Percentiles rank a stretch among this genome's conserved stretches.
These are phyloP conservation scores for Skeletonema grethae DNA, from an alignment of 108 stramenopile species.

Conservation along the genomic window DNA sequence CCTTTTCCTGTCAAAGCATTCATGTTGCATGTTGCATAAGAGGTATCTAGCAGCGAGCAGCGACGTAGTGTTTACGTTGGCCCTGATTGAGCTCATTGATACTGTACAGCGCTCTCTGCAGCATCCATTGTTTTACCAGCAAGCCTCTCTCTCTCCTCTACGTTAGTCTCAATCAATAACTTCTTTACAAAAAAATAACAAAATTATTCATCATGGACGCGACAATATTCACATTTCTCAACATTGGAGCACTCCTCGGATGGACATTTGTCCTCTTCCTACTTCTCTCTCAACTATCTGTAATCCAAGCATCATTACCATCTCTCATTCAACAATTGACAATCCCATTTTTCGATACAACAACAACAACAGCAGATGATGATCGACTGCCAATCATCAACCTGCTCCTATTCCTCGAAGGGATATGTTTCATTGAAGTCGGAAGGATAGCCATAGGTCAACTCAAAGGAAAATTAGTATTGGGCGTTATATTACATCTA, in stretches of 20 bases:
- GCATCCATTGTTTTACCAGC: too few species aligned
- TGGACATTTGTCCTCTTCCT: slow-evolving; percentile 29
- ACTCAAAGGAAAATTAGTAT: slow-evolving; percentile 48
- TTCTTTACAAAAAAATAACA: too few species aligned
- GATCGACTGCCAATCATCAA: slow-evolving; percentile 11
- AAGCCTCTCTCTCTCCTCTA: too few species aligned
- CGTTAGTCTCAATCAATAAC: too few species aligned
- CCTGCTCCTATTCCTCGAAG: slow-evolving; percentile 35
- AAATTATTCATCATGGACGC: slow-evolving; percentile 14
- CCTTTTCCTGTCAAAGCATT: too few species aligned
- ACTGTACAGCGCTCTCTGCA: too few species aligned
- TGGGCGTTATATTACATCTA: slow-evolving; percentile 46
- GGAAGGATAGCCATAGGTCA: slow-evolving; percentile 51
- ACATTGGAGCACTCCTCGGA: slow-evolving; percentile 26
- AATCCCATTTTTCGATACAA: slow-evolving; percentile 1
- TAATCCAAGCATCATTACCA: slow-evolving; percentile 1
- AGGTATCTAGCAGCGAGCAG: too few species aligned
- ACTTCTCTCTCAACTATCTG: slow-evolving; percentile 5
- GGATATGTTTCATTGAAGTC: slow-evolving; percentile 55
- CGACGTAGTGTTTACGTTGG: too few species aligned
- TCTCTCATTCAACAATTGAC: slow-evolving; percentile 10
- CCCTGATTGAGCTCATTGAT: too few species aligned
- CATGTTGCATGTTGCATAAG: too few species aligned
- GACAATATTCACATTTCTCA: slow-evolving; percentile 37
- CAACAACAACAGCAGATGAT: not conserved